These are phyloP conservation scores for Geoglossum glabrum DNA, from an alignment of 495 filamentous ascomycete species.

Conservation along the genomic window DNA sequence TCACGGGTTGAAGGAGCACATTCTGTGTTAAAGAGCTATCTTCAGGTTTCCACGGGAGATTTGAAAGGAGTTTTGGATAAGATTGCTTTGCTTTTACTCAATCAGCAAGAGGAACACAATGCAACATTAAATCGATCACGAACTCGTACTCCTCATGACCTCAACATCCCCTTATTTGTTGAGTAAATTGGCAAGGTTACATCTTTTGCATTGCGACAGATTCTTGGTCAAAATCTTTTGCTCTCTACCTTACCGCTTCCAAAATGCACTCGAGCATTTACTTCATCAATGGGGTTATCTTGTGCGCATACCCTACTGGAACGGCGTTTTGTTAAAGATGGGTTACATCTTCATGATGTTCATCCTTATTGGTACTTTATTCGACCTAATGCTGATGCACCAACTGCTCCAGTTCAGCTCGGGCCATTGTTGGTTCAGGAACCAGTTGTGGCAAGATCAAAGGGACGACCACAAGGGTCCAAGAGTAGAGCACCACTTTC, in stretches of 20 bases:
- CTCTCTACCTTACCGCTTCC: not conserved
- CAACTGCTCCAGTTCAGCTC: not conserved
- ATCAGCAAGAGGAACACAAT: not conserved
- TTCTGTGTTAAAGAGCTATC: not conserved
- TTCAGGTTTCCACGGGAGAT: not conserved
- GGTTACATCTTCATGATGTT: not conserved
- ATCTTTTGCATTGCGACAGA: too few species aligned
- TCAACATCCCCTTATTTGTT: not conserved
- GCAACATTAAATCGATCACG: not conserved
- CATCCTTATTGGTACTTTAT: not conserved
- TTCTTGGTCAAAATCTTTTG: too few species aligned
- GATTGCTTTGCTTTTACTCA: not conserved
- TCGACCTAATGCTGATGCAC: not conserved
- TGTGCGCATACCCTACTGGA: too few species aligned
- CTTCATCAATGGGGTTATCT: too few species aligned
- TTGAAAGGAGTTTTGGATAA: not conserved
- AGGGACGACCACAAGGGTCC: not conserved
- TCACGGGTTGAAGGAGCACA: not conserved
- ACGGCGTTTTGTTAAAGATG: too few species aligned
- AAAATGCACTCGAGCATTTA: not conserved
- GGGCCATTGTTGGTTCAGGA: not conserved
- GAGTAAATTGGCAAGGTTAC: too few species aligned
- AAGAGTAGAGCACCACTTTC: too few species aligned
- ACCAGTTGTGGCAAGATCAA: not conserved
- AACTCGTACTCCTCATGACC: not conserved